phyloP scores from a whole-genome alignment of 2,329 filamentous ascomycete species.

The Cercospora sp. region DNA sequence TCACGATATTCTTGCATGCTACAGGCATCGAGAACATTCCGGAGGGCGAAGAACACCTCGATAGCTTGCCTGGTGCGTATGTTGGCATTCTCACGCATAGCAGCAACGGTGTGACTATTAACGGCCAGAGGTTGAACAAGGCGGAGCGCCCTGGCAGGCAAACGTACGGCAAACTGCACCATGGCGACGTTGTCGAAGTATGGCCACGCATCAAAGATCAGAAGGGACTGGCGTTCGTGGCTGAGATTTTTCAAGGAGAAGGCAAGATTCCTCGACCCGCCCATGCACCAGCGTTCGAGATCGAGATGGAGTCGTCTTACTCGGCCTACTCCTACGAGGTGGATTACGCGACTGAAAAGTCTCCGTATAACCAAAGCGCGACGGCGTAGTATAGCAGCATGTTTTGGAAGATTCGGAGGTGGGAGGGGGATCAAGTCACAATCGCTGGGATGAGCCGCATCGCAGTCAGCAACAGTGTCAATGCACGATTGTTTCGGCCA shows the following conservation, averaged over 20 bases:
- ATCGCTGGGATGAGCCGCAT: neutral
- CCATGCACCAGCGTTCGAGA: constrained; percentile 15
- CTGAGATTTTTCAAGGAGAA: constrained; percentile 19
- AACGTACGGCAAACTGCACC: constrained; percentile 67
- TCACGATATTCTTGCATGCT: constrained; percentile 75
- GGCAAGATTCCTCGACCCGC: constrained; percentile 16
- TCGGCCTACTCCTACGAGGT: constrained; percentile 1
- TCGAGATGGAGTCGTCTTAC: constrained; percentile 18
- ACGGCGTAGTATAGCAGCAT: constrained; percentile 9
- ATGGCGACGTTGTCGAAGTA: constrained; percentile 74
- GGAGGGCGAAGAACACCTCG: constrained; percentile 56
- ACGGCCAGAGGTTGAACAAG: constrained; percentile 65
- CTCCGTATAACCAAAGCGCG: neutral
- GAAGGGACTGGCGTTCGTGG: constrained; percentile 15
- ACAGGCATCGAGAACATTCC: constrained; percentile 63
- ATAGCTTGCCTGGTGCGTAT: constrained; percentile 56
- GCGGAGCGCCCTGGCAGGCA: constrained; percentile 52
- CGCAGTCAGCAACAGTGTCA: neutral
- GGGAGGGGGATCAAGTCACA: neutral
- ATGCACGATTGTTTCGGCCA: neutral
- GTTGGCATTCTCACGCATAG: constrained; percentile 79
- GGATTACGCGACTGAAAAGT: neutral
- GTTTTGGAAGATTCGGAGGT: neutral
- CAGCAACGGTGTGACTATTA: constrained; percentile 72
- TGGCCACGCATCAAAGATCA: constrained; percentile 51